Conservation (phyloP, 176 grass and related monocot species). For the Bothriochloa decipiens region DNA sequence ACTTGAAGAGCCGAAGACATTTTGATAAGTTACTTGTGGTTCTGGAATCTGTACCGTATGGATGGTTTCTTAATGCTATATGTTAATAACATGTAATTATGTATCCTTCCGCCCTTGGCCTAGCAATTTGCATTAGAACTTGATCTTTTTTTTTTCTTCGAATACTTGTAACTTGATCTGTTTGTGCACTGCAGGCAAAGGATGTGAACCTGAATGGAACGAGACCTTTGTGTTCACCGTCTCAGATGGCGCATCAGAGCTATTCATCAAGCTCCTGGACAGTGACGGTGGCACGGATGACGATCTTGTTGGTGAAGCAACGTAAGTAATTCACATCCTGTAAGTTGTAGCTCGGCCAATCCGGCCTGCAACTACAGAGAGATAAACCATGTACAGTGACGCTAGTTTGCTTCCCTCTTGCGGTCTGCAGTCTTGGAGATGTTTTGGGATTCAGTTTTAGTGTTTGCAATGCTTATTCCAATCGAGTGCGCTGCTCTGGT, state of each 20-base stretch:
- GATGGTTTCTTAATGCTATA: too few species aligned
- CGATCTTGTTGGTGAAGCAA: constrained; percentile 76
- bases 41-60: not conserved
- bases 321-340: constrained; percentile 43
- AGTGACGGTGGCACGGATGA: constrained; percentile 63
- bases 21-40: too few species aligned
- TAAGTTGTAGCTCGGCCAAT: not conserved
- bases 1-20: not conserved
- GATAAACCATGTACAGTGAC: not conserved
- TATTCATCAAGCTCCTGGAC: constrained; percentile 78
- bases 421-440: not conserved
- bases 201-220: constrained; percentile 80
- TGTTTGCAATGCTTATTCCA: not conserved
- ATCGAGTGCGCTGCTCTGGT: not conserved
- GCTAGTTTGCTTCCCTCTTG: not conserved
- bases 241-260: constrained; percentile 52
- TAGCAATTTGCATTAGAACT: too few species aligned
- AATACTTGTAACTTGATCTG: not conserved
- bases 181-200: constrained; percentile 54
- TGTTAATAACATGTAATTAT: too few species aligned
- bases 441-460: not conserved
- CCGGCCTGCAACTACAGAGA: not conserved
- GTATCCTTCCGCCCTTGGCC: too few species aligned
- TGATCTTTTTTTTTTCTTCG: too few species aligned
- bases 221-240: constrained; percentile 79